phyloP scores from a whole-genome alignment of 768 basidiomycete genomes.

The Mycena indigotica region DNA sequence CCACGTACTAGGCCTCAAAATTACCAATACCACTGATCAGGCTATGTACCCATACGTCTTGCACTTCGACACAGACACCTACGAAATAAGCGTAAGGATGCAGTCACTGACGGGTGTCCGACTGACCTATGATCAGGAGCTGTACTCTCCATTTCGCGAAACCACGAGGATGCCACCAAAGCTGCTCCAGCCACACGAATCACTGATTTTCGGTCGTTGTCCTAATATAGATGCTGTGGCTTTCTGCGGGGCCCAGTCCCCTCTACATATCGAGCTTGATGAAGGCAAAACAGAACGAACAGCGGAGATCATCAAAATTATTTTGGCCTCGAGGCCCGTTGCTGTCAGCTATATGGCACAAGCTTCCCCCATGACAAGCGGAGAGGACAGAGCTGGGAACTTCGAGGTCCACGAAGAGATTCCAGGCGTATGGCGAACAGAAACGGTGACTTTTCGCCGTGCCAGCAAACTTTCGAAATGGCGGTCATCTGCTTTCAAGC shows the following conservation, averaged over 20 bases:
- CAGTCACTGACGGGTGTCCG: no score
- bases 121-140: not conserved
- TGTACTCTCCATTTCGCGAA: not conserved
- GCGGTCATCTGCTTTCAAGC: no score
- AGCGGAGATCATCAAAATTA: not conserved
- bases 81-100: not conserved
- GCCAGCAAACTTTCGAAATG: no score
- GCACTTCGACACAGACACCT: not conserved
- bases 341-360: not conserved
- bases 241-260: not conserved
- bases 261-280: not conserved
- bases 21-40: not conserved
- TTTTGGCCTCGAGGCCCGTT: not conserved
- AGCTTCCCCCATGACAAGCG: not conserved
- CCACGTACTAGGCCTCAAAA: not conserved
- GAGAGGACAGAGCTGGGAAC: not conserved
- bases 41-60: not conserved
- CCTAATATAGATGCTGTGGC: not conserved
- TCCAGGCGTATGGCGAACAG: not conserved
- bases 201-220: no score
- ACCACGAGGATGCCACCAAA: not conserved
- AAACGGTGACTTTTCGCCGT: not conserved
- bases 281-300: not conserved
- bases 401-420: not conserved
- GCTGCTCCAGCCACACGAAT: not conserved